Percentiles rank a stretch among this genome's conserved stretches.
phyloP scores from a whole-genome alignment of 768 basidiomycete genomes.

The Pholiota conissans region DNA sequence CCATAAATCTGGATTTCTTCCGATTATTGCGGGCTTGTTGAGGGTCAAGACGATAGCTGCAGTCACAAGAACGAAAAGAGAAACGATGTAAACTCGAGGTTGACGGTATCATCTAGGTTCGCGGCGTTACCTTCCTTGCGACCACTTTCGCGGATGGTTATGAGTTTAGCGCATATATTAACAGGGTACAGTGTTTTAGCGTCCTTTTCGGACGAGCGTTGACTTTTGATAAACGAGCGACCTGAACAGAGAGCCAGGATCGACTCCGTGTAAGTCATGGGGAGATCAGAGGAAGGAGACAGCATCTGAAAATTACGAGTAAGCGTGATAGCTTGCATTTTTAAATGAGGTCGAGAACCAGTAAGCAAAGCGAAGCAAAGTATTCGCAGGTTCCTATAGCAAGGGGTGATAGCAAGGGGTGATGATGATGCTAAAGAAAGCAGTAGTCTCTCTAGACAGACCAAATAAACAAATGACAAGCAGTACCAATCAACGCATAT shows the following conservation, averaged over 20 bases:
- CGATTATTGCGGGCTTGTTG: constrained; percentile 65
- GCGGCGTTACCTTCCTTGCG: constrained; percentile 58
- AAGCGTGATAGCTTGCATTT: neutral
- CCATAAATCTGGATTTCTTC: constrained; percentile 72
- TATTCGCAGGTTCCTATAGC: neutral
- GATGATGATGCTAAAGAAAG: neutral
- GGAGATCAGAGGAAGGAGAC: neutral
- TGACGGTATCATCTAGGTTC: neutral
- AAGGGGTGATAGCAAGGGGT: neutral
- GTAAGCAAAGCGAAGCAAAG: neutral
- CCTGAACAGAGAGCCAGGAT: neutral
- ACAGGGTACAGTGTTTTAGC: neutral
- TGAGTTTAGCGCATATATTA: constrained; percentile 71
- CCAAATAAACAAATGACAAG: too few species aligned
- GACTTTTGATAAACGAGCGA: neutral
- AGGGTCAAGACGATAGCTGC: constrained; percentile 61
- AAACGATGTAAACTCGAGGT: neutral
- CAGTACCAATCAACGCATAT: neutral
- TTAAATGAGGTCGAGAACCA: neutral
- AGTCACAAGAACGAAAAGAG: neutral
- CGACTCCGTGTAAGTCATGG: neutral
- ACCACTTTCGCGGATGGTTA: constrained; percentile 55
- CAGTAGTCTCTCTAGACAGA: too few species aligned
- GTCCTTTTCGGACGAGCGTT: neutral
- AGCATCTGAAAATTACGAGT: neutral